Percentiles rank a stretch among this genome's conserved stretches.
These are phyloP conservation scores for Scortechinia acanthostroma DNA, from an alignment of 2,329 filamentous ascomycete species.

Conservation along the genomic window DNA sequence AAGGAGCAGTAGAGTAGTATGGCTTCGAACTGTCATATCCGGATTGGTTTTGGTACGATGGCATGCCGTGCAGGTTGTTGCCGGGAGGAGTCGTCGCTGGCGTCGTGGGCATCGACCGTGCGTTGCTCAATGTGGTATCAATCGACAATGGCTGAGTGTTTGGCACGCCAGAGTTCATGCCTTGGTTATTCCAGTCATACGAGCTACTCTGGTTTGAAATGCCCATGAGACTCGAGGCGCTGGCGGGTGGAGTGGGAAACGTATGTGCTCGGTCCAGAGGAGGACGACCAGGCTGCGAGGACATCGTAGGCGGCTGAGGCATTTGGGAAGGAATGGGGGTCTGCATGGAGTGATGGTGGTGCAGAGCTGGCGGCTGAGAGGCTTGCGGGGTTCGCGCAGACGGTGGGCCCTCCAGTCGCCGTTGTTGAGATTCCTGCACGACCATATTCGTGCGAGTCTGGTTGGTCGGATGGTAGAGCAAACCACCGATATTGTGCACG, in stretches of 20 bases:
- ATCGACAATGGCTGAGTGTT: conserved; percentile 47
- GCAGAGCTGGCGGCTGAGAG: conserved; percentile 60
- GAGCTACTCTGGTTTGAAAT: conserved; percentile 13
- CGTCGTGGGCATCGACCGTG: conserved; percentile 56
- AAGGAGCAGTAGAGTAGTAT: neutral
- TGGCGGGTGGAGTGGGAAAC: conserved; percentile 88
- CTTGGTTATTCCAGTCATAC: neutral
- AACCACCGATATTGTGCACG: conserved; percentile 89
- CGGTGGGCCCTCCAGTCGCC: conserved; percentile 62
- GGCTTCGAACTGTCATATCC: neutral
- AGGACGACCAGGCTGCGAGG: conserved; percentile 67
- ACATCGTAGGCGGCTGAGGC: conserved; percentile 37
- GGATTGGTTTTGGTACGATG: conserved; percentile 32
- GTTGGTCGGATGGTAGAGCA: conserved; percentile 90
- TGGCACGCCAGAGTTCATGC: conserved; percentile 8
- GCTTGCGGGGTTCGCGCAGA: conserved; percentile 36
- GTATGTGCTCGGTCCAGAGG: conserved; percentile 79
- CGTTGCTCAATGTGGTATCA: conserved; percentile 48
- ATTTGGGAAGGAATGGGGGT: conserved; percentile 45
- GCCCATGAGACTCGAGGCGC: conserved; percentile 76
- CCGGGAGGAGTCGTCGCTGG: conserved; percentile 60
- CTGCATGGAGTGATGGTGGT: conserved; percentile 47
- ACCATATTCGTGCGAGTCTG: conserved; percentile 75
- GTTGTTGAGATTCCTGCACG: conserved; percentile 75
- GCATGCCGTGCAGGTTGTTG: conserved; percentile 44